These are phyloP conservation scores for Acacia concinna DNA, from an alignment of 331 rosid genomes.

Conservation along the genomic window DNA sequence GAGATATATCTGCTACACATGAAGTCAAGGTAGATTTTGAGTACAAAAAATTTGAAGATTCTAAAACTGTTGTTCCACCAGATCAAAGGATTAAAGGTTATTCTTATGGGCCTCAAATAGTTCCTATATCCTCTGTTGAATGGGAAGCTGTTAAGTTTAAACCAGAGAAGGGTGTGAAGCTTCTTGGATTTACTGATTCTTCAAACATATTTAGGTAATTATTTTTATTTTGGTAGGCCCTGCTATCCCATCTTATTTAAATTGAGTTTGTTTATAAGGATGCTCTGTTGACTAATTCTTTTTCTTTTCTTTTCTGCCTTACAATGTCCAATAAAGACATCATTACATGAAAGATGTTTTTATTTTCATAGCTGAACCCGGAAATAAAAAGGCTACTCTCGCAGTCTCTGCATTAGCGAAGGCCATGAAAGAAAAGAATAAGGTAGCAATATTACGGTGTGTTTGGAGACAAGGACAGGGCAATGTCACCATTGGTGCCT, in stretches of 20 bases:
- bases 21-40: conserved; percentile 89
- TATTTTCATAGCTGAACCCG: conserved; percentile 72
- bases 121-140: conserved; percentile 80
- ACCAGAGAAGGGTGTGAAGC: conserved; percentile 88
- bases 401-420: conserved; percentile 87
- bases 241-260: conserved; percentile 7
- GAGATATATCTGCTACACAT: conserved; percentile 72
- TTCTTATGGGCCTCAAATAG: conserved; percentile 89
- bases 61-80: conserved; percentile 66
- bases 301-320: conserved; percentile 27
- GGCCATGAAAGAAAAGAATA: conserved; percentile 85
- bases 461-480: conserved; percentile 88
- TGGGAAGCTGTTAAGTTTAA: conserved; percentile 91
- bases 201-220: conserved; percentile 64
- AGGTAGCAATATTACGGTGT: conserved; percentile 86
- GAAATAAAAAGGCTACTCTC: conserved; percentile 57
- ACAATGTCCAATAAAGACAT: conserved; percentile 49
- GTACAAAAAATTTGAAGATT: conserved; percentile 65
- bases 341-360: conserved; percentile 86
- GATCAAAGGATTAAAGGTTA: conserved; percentile 91
- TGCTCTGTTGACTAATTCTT: conserved; percentile 18
- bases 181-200: conserved; percentile 85
- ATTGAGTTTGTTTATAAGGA: conserved; percentile 23
- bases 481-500: conserved; percentile 66
- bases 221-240: conserved; percentile 22